Percentiles rank a stretch among this genome's conserved stretches.
Evolutionary conservation across 306 rosid species (phyloP).

Genomic region (Castanea sativa): DNA sequence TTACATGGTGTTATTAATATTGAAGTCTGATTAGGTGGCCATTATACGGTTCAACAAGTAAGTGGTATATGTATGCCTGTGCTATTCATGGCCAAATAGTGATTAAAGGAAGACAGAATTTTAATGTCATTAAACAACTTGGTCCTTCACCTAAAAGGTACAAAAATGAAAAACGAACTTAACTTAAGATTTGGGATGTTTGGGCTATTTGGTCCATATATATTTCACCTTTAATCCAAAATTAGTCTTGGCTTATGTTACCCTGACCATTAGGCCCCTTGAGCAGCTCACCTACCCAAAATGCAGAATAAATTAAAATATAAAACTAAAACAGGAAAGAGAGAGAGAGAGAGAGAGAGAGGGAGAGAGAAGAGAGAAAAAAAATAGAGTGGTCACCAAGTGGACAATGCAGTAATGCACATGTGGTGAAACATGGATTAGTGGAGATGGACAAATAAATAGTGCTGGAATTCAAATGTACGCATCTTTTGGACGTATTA

Average conservation of each 20-base stretch:
- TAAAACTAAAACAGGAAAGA: background rate
- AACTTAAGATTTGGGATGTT: background rate
- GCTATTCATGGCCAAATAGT: background rate
- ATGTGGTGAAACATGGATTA: constrained; percentile 48
- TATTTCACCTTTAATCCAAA: background rate
- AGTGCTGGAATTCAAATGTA: constrained; percentile 70
- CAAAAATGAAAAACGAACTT: too few species aligned
- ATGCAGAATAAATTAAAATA: background rate
- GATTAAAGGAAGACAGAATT: background rate
- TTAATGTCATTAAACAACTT: background rate
- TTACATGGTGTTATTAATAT: too few species aligned
- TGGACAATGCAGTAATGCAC: constrained; percentile 23
- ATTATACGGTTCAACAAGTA: constrained; percentile 8
- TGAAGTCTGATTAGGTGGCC: constrained; percentile 2
- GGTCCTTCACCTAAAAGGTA: too few species aligned
- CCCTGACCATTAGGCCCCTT: background rate
- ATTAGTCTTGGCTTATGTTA: background rate
- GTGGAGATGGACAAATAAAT: constrained; percentile 45
- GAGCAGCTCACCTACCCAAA: background rate
- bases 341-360: too few species aligned
- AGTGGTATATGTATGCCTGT: background rate
- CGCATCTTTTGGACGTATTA: constrained; percentile 38
- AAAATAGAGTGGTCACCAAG: background rate
- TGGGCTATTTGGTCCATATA: background rate
- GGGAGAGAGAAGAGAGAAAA: background rate